Evolutionary conservation across 805 yeast genomes (phyloP).

Genomic region (Dipodascus geniculatus): DNA sequence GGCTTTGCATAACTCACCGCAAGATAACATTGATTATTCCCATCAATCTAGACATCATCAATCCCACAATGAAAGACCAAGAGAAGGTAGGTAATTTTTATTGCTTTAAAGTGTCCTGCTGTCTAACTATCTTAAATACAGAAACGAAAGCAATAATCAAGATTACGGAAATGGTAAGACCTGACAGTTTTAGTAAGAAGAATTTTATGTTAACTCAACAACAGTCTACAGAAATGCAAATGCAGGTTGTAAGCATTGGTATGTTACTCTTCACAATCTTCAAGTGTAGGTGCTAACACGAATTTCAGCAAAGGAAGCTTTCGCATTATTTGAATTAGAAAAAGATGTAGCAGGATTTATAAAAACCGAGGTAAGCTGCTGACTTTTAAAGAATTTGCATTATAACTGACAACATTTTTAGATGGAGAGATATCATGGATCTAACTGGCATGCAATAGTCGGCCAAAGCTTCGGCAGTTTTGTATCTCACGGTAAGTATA

Average conservation of each 20-base stretch:
- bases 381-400: background rate
- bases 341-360: slow-evolving; percentile 1
- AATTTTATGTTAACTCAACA: background rate
- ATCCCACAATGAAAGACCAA: background rate
- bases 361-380: background rate
- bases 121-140: background rate
- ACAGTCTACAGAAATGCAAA: background rate
- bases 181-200: background rate
- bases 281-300: no score
- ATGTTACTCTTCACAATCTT: no score
- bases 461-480: slow-evolving; percentile 45
- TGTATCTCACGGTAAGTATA: slow-evolving; percentile 41
- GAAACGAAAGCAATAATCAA: background rate
- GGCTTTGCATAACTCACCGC: background rate
- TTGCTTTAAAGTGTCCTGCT: no score
- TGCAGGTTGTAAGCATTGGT: background rate
- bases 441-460: slow-evolving; percentile 48
- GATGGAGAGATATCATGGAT: slow-evolving; percentile 38
- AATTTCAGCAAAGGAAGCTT: background rate
- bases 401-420: slow-evolving; percentile 8
- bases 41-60: background rate
- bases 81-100: background rate
- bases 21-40: background rate
- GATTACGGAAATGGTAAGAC: background rate
- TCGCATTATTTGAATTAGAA: background rate